phyloP scores from a whole-genome alignment of 1,139 yeast species.

The Yamadazyma jaroonii region DNA sequence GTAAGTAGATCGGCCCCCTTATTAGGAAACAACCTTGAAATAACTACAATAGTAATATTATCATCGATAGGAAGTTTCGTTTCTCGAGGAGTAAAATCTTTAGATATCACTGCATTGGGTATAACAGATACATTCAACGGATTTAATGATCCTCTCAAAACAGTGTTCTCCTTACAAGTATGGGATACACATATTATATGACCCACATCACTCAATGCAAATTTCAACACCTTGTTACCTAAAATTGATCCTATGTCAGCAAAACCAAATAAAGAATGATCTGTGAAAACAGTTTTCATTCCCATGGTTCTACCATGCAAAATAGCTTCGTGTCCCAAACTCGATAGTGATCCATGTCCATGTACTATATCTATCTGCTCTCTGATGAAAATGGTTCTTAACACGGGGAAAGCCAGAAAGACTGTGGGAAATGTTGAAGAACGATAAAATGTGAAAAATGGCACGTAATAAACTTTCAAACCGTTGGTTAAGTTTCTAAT shows the following conservation, averaged over 20 bases:
- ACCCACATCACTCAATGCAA: slow-evolving; percentile 82
- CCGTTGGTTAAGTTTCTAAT: slow-evolving; percentile 85
- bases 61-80: slow-evolving; percentile 10
- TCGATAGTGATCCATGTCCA: slow-evolving; percentile 90
- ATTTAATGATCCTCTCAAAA: slow-evolving; percentile 77
- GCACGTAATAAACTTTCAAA: slow-evolving; percentile 87
- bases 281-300: slow-evolving; percentile 85
- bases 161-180: slow-evolving; percentile 95
- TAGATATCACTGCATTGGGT: slow-evolving; percentile 91
- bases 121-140: slow-evolving; percentile 83
- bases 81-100: slow-evolving; percentile 69
- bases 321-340: slow-evolving; percentile 85
- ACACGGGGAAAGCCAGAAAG: slow-evolving; percentile 80
- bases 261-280: slow-evolving; percentile 94
- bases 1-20: slow-evolving; percentile 91
- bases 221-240: slow-evolving; percentile 83
- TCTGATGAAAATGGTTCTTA: slow-evolving; percentile 80
- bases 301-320: slow-evolving; percentile 95
- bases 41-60: slow-evolving; percentile 78
- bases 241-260: slow-evolving; percentile 80
- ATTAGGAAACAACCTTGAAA: slow-evolving; percentile 89
- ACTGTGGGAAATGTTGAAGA: slow-evolving; percentile 88
- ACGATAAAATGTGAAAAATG: slow-evolving; percentile 73
- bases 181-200: slow-evolving; percentile 95
- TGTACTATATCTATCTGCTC: slow-evolving; percentile 88